These are phyloP conservation scores for Sarocladium strictum DNA, from an alignment of 2,329 filamentous ascomycete species.

Conservation along the genomic window DNA sequence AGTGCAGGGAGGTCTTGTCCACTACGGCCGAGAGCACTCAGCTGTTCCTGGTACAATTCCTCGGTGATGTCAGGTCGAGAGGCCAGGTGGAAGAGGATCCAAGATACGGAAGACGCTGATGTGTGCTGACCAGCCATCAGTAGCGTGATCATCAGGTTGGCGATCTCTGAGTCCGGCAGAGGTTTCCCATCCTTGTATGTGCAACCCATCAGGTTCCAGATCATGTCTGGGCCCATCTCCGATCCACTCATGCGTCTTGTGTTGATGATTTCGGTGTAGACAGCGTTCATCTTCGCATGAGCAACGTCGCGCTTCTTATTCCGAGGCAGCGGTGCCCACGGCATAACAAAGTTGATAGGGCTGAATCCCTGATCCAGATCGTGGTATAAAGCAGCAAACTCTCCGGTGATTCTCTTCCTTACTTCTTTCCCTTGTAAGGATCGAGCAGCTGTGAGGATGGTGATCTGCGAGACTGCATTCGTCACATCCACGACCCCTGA, in stretches of 20 bases:
- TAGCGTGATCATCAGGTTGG: constrained; percentile 81
- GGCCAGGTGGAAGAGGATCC: constrained; percentile 71
- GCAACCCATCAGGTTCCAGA: constrained; percentile 72
- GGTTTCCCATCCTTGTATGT: constrained; percentile 67
- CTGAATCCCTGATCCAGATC: constrained; percentile 71
- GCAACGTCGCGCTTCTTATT: constrained; percentile 68
- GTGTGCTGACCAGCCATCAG: constrained; percentile 83
- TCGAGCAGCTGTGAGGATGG: constrained; percentile 74
- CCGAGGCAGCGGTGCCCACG: constrained; percentile 71
- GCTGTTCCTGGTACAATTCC: constrained; percentile 64
- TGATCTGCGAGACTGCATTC: constrained; percentile 67
- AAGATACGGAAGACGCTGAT: constrained; percentile 69
- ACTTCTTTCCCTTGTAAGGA: constrained; percentile 73
- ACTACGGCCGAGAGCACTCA: constrained; percentile 40
- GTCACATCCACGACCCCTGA: constrained; percentile 59
- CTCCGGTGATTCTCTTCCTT: constrained; percentile 62
- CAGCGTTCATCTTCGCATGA: constrained; percentile 61
- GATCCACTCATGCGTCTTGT: constrained; percentile 47
- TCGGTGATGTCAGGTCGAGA: constrained; percentile 63
- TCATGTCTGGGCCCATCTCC: constrained; percentile 58
- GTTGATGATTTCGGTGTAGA: constrained; percentile 68
- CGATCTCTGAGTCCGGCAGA: constrained; percentile 69
- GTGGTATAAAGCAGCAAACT: constrained; percentile 71
- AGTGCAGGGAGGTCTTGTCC: constrained; percentile 43
- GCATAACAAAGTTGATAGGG: constrained; percentile 77